Evolutionary conservation across 1,139 yeast species (phyloP), one percentile per base, ranked within the genome.

Genomic region (Meyerozyma smithsonii): DNA sequence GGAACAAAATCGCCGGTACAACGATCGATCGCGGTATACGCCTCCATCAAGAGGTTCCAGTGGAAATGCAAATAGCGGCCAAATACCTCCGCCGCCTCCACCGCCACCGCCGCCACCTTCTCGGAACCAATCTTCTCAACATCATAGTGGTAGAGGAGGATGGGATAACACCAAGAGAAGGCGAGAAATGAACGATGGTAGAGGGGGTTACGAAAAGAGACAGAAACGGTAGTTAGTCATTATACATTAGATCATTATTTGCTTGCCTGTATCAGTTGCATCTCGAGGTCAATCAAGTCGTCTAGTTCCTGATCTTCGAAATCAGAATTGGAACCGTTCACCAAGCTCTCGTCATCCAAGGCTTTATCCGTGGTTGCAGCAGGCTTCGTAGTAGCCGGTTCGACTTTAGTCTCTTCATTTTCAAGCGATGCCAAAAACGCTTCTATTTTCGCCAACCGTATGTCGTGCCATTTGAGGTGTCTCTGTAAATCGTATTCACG

Each of bases 391-490:
- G 24, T 20, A 20, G 6, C 24, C 24, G 6, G 24, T 6, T 6
- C 24, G 8, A 7, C 8, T 20, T 20, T 6, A 26, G 15, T 35
- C 20, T 41, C 44, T 32, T 39, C 43, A 18, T 20, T 33, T 21
- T 58, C 59, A 32, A 69, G 49, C 1, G 65, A 56, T 6, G 49
- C 50, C 43, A 71, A 56, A 40, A 60, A 69, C 8, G 45, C 45
- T 40, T 65, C 66, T 10, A 70, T 59, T 46, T 58, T 63, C 34
- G 46, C 46, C 42, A 63, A 49, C 28, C 68, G 66, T 17, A 59
- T 59, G 8, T 66, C 65, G 51, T 80, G 86, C 83, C 84, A 77
- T 32, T 55, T 58, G 37, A 79, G 47, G 52, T 81, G 87, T 36
- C 84, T 63, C 17, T 56, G 53, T 28, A 78, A 55, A 50, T 79